phyloP scores from a whole-genome alignment of 2,329 filamentous ascomycete species.

The Fusarium sp. region DNA sequence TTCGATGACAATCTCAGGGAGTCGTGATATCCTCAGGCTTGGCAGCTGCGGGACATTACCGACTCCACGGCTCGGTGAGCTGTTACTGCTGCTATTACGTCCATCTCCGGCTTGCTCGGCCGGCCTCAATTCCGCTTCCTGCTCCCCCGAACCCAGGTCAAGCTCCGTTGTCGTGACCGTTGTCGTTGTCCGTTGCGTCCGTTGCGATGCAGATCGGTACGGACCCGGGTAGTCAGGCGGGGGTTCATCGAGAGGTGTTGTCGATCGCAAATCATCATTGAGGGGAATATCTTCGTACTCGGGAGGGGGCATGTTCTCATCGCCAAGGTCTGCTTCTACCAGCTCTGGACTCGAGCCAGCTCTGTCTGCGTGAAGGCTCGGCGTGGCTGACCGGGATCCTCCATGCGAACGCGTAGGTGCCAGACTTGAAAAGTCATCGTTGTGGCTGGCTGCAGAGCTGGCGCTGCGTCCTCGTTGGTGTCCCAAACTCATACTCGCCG shows the following conservation, averaged over 20 bases:
- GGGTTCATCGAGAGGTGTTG: slow-evolving; percentile 63
- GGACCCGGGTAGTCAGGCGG: slow-evolving; percentile 68
- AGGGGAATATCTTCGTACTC: slow-evolving; percentile 68
- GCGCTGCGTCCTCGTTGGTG: slow-evolving; percentile 54
- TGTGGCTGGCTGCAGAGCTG: slow-evolving; percentile 71
- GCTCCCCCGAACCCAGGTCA: slow-evolving; percentile 30
- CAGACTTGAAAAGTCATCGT: slow-evolving; percentile 62
- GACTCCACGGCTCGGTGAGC: slow-evolving; percentile 50
- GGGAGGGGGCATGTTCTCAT: slow-evolving; percentile 66
- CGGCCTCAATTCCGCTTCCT: slow-evolving; percentile 16
- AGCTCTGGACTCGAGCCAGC: slow-evolving; percentile 69
- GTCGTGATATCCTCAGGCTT: slow-evolving; percentile 63
- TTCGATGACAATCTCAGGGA: slow-evolving; percentile 74
- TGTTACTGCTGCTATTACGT: slow-evolving; percentile 2
- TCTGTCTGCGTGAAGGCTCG: slow-evolving; percentile 53
- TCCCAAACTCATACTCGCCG: slow-evolving; percentile 72
- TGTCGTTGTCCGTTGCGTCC: slow-evolving; percentile 8
- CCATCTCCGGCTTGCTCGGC: slow-evolving; percentile 12
- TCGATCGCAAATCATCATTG: slow-evolving; percentile 57
- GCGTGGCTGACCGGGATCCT: slow-evolving; percentile 62
- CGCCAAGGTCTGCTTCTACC: slow-evolving; percentile 66
- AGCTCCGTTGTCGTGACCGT: slow-evolving; percentile 26
- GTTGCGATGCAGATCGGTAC: slow-evolving; percentile 49
- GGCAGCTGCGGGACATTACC: slow-evolving; percentile 66
- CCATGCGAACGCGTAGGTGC: slow-evolving; percentile 56